Conservation (phyloP, 2,329 filamentous ascomycete genomes). For the Xylariaceae sp. region DNA sequence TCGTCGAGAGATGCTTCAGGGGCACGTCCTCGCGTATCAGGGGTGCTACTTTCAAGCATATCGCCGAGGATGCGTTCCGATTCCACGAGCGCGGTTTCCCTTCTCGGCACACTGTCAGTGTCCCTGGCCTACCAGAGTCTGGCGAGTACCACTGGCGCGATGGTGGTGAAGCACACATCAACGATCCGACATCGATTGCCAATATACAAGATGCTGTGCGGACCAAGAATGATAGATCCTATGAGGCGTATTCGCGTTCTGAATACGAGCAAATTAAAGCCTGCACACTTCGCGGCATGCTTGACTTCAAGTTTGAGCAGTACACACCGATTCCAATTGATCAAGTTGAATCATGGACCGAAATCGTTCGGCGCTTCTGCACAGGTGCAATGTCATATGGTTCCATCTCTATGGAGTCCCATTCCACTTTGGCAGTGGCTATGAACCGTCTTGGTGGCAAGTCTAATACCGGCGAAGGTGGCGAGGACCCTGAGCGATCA, state of each 20-base stretch:
- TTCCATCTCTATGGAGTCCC: slow-evolving; percentile 97
- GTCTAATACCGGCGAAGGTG: slow-evolving; percentile 97
- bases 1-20: slow-evolving; percentile 93
- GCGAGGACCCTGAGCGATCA: slow-evolving; percentile 92
- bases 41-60: slow-evolving; percentile 90
- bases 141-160: slow-evolving; percentile 99
- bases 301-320: slow-evolving; percentile 96
- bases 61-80: slow-evolving; percentile 92
- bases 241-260: slow-evolving; percentile 91
- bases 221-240: slow-evolving; percentile 98
- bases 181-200: slow-evolving; percentile 92
- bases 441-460: slow-evolving; percentile 98
- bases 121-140: slow-evolving; percentile 86
- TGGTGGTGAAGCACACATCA: slow-evolving; percentile 92
- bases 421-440: slow-evolving; percentile 92
- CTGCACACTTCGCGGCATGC: slow-evolving; percentile 90
- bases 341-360: slow-evolving; percentile 97
- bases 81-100: slow-evolving; percentile 95
- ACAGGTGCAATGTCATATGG: slow-evolving; percentile 99
- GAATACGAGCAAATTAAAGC: slow-evolving; percentile 97
- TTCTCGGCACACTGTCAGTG: slow-evolving; percentile 74
- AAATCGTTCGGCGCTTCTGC: slow-evolving; percentile 95
- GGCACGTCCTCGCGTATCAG: slow-evolving; percentile 94
- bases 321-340: slow-evolving; percentile 86
- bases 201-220: slow-evolving; percentile 97